Conservation (phyloP, 2,329 filamentous ascomycete species). For the Monosporascus cannonballus region DNA sequence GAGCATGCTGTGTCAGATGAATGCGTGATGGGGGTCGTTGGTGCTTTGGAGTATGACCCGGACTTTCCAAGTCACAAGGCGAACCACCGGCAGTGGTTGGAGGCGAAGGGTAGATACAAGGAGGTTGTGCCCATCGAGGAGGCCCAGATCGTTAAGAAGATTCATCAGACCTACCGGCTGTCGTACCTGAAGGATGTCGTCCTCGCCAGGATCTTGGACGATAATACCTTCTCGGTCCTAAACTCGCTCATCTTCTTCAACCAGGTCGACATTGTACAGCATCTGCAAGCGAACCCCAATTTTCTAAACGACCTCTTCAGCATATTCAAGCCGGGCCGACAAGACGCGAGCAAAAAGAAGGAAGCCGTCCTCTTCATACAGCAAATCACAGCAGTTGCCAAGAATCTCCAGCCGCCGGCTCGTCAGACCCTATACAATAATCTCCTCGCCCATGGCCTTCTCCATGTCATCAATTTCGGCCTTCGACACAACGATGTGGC, state of each 20-base stretch:
- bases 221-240: slow-evolving; percentile 94
- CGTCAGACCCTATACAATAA: slow-evolving; percentile 82
- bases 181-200: slow-evolving; percentile 99
- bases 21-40: slow-evolving; percentile 85
- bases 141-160: slow-evolving; percentile 74
- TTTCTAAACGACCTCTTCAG: slow-evolving; percentile 84
- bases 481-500: slow-evolving; percentile 77
- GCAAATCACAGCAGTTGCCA: slow-evolving; percentile 89
- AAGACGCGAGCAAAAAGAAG: slow-evolving; percentile 70
- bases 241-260: slow-evolving; percentile 99
- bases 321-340: slow-evolving; percentile 66
- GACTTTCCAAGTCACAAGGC: slow-evolving; percentile 97
- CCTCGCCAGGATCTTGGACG: slow-evolving; percentile 88
- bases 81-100: slow-evolving; percentile 90
- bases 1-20: slow-evolving; percentile 89
- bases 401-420: slow-evolving; percentile 81
- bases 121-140: slow-evolving; percentile 94
- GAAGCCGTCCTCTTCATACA: slow-evolving; percentile 95
- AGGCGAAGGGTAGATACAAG: slow-evolving; percentile 84
- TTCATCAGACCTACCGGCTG: slow-evolving; percentile 90
- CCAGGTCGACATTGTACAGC: slow-evolving; percentile 94
- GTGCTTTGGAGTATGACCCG: slow-evolving; percentile 93
- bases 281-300: slow-evolving; percentile 73
- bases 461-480: slow-evolving; percentile 87
- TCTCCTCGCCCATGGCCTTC: slow-evolving; percentile 80